phyloP scores from a whole-genome alignment of 2,329 filamentous ascomycete species.

The Trichoderma hamatum region DNA sequence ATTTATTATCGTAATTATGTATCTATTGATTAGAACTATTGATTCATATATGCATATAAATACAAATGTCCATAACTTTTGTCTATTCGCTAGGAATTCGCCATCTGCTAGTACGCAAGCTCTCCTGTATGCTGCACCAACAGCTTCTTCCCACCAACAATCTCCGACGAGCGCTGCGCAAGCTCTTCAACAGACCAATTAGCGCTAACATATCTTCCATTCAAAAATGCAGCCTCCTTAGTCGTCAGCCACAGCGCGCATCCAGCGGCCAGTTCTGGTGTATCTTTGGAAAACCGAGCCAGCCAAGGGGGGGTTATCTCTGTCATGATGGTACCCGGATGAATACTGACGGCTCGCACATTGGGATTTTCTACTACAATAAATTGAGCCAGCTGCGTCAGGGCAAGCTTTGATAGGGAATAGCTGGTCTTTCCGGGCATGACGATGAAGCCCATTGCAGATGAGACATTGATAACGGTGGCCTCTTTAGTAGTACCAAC shows the following conservation, averaged over 20 bases:
- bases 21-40: neutral
- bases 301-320: neutral
- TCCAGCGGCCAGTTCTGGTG: slow-evolving; percentile 15
- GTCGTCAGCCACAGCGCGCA: slow-evolving; percentile 17
- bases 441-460: slow-evolving; percentile 3
- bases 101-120: neutral
- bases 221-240: slow-evolving; percentile 11
- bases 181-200: slow-evolving; percentile 26
- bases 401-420: slow-evolving; percentile 9
- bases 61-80: neutral
- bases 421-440: neutral
- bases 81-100: neutral
- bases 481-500: neutral
- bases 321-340: slow-evolving; percentile 17
- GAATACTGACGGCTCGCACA: slow-evolving; percentile 7
- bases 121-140: slow-evolving; percentile 2
- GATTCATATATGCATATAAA: neutral
- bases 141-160: slow-evolving; percentile 5
- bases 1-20: neutral
- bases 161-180: neutral
- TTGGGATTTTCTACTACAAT: slow-evolving; percentile 12
- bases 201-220: slow-evolving; percentile 1
- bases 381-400: neutral
- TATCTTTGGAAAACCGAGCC: neutral
- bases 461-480: slow-evolving; percentile 13